Base-by-base conservation (phyloP, 2,329 filamentous ascomycete genomes). In the Didymella keratinophila region DNA sequence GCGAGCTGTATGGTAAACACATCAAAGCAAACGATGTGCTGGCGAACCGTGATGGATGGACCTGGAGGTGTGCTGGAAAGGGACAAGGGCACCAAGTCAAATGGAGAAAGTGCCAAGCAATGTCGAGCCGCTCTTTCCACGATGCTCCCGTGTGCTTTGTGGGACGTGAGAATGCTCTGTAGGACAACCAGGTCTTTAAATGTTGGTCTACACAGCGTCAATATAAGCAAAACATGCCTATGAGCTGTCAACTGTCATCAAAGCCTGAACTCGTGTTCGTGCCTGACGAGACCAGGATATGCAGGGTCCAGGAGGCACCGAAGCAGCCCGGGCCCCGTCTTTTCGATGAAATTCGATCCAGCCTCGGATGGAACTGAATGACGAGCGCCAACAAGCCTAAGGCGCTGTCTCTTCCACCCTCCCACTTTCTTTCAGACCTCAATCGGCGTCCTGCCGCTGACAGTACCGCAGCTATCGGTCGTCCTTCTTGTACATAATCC, bases 321-420 rank as follows among this genome's bases (percentile, higher is more conserved):
- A 58, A 37, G 14, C 30, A 52, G 49, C 36, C 27, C 27, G 27
- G 27, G 27, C 27, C 45, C 44, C 46, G 41, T 42, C 32, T 46
- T 43, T 50, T 25, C 30, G 7, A 49, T 41, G 39, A 43, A 43
- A 43, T 43, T 43, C 41, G 21, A 49, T 50, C 21, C 49, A 50
- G 50, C 56, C 56, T 54, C 56, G 56, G 56, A 54, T 49, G 48
- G 53, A 53, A 46, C 54, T 23, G 45, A 49, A 58, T 58, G 56
- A 58, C 56, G 56, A 46, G 56, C 56, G 56, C 56, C 56, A 53
- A 58, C 55, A 37, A 27, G 49, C 32, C 37, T 44, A 42, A 46
- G 45, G 45, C 50, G 51, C 56, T 50, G 56, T 54, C 50, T 41
- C 50, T 54, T 53, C 56, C 56, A 36, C 46, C 45, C 51, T 41